Percentiles rank a stretch among this genome's conserved stretches.
phyloP scores from a whole-genome alignment of 2,329 filamentous ascomycete genomes.

The Alternaria infectoria region DNA sequence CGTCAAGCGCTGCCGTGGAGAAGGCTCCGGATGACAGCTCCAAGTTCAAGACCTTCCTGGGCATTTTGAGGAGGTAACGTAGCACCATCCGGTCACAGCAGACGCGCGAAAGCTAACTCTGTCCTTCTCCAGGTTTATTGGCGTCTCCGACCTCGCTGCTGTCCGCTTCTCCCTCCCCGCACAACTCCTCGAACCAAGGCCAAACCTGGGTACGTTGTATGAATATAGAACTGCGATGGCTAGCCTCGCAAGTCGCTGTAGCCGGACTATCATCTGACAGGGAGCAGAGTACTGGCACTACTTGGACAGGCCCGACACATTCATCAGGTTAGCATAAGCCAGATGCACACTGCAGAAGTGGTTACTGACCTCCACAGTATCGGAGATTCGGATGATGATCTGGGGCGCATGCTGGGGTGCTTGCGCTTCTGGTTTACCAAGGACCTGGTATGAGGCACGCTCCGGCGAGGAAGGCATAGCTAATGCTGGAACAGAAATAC shows the following conservation, averaged over 20 bases:
- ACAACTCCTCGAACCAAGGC: constrained; percentile 92
- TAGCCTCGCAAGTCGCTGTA: not conserved
- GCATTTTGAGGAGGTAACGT: constrained; percentile 81
- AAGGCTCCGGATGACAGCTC: constrained; percentile 77
- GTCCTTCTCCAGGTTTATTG: constrained; percentile 76
- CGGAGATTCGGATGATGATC: constrained; percentile 86
- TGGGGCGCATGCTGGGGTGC: constrained; percentile 94
- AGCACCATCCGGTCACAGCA: constrained; percentile 1
- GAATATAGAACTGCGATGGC: not conserved
- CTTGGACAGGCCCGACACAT: constrained; percentile 91
- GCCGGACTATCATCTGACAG: constrained; percentile 27
- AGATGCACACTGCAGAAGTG: not conserved
- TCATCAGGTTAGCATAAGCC: constrained; percentile 62
- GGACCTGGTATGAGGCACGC: constrained; percentile 67
- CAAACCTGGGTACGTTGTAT: constrained; percentile 74
- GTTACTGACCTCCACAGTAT: constrained; percentile 60
- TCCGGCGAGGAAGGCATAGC: constrained; percentile 15
- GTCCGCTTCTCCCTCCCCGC: constrained; percentile 96
- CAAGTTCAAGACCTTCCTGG: constrained; percentile 87
- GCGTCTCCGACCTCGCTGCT: constrained; percentile 91
- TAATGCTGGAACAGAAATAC: constrained; percentile 72
- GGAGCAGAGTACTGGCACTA: constrained; percentile 94
- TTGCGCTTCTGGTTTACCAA: constrained; percentile 99
- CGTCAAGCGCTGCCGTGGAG: constrained; percentile 50
- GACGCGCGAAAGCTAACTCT: constrained; percentile 14